phyloP scores from a whole-genome alignment of 1,284 basidiomycete species.

The Sporisorium graminicola region DNA sequence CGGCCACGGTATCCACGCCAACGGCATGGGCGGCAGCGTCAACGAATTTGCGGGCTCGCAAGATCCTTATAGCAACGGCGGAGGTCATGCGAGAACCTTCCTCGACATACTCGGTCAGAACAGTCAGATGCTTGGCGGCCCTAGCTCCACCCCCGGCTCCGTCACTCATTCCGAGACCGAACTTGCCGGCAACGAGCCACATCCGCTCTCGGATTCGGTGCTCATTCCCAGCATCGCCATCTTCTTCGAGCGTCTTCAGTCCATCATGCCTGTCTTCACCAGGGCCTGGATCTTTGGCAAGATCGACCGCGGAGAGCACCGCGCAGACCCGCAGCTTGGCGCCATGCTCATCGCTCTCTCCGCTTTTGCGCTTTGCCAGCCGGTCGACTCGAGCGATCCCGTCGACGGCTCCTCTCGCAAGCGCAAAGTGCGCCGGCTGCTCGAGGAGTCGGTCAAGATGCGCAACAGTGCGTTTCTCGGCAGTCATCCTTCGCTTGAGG shows the following conservation, averaged over 20 bases:
- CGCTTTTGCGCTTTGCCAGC: constrained; percentile 58
- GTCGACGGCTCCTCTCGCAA: constrained; percentile 46
- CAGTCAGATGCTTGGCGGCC: constrained; percentile 29
- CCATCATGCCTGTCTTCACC: constrained; percentile 67
- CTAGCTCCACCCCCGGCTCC: constrained; percentile 38
- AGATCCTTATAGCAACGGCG: constrained; percentile 22
- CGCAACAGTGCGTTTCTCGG: constrained; percentile 56
- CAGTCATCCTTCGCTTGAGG: constrained; percentile 50
- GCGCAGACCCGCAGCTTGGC: constrained; percentile 58
- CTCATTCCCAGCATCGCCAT: constrained; percentile 63
- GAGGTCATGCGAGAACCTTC: constrained; percentile 28
- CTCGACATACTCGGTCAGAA: constrained; percentile 49
- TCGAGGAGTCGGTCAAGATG: constrained; percentile 53
- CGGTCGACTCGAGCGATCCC: constrained; percentile 51
- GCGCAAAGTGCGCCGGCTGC: constrained; percentile 32
- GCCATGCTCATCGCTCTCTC: constrained; percentile 66
- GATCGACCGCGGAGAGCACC: constrained; percentile 61
- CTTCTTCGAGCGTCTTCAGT: constrained; percentile 66
- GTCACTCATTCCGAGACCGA: constrained; percentile 28
- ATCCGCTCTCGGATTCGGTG: constrained; percentile 57
- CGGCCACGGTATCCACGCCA: constrained; percentile 4
- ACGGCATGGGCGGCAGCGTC: constrained; percentile 10
- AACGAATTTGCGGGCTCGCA: constrained; percentile 15
- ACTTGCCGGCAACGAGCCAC: constrained; percentile 31
- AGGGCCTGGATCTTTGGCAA: constrained; percentile 59